phyloP scores from a whole-genome alignment of 345 rosid genomes.

The Lumnitzera littorea region DNA sequence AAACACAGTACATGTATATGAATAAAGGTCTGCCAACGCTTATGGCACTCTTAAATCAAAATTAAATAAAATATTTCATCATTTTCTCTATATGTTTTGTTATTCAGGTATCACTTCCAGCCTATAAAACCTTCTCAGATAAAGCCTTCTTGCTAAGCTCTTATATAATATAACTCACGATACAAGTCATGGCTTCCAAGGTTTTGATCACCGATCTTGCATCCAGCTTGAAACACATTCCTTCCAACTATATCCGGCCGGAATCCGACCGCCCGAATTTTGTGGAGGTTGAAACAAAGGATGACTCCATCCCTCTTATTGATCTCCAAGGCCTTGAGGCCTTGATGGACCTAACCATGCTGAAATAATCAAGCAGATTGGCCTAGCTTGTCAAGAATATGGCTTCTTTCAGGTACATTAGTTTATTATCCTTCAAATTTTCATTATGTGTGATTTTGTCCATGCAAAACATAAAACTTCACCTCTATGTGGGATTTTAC shows the following conservation, averaged over 20 bases:
- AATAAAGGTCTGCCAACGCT: no score
- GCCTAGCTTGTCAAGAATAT: conserved; percentile 39
- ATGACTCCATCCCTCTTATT: conserved; percentile 45
- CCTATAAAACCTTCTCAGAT: no score
- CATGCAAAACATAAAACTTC: no score
- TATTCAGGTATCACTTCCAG: no score
- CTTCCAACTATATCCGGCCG: conserved; percentile 48
- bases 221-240: conserved; percentile 29
- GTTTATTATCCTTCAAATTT: no score
- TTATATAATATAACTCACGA: background rate
- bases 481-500: no score
- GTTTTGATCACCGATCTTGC: conserved; percentile 44
- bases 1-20: no score
- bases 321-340: conserved; percentile 28
- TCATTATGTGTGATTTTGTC: no score
- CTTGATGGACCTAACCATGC: conserved; percentile 40
- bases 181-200: conserved; percentile 16
- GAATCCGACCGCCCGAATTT: conserved; percentile 63
- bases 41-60: no score
- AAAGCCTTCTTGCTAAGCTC: background rate
- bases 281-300: conserved; percentile 22
- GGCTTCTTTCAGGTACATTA: conserved; percentile 59
- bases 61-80: no score
- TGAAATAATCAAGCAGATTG: conserved; percentile 30
- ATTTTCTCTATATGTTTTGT: no score